phyloP scores from a whole-genome alignment of 257 asterid genomes.

The Petunia axillaris region DNA sequence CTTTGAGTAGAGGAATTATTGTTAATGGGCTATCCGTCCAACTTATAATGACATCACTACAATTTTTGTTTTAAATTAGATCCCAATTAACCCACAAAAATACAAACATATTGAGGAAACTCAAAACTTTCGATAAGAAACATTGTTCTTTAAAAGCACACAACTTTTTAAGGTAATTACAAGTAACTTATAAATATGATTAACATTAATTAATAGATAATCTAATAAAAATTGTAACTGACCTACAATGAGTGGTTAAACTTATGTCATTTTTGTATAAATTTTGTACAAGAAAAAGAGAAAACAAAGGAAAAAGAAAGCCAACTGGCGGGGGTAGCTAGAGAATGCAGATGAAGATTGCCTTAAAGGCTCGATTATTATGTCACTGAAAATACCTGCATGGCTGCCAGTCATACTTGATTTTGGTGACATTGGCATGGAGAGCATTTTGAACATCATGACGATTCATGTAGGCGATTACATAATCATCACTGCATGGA shows the following conservation, averaged over 20 bases:
- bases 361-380: neutral
- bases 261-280: neutral
- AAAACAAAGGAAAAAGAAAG: too few relatives aligned
- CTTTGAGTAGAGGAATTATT: slow-evolving; percentile 37
- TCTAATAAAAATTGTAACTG: too few relatives aligned
- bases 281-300: neutral
- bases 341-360: too few relatives aligned
- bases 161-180: too few relatives aligned
- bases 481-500: slow-evolving; percentile 48
- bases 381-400: slow-evolving; percentile 39
- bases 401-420: slow-evolving; percentile 38
- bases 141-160: too few relatives aligned
- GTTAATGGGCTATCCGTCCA: slow-evolving; percentile 45
- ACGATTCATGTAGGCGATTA: slow-evolving; percentile 38
- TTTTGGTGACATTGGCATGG: slow-evolving; percentile 46
- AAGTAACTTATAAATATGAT: too few relatives aligned
- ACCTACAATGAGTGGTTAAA: neutral
- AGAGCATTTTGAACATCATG: slow-evolving; percentile 51
- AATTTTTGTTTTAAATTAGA: too few relatives aligned
- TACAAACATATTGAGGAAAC: too few relatives aligned
- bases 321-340: too few relatives aligned
- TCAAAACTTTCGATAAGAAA: too few relatives aligned
- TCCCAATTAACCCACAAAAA: too few relatives aligned
- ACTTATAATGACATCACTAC: slow-evolving; percentile 31
- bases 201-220: too few relatives aligned